These are phyloP conservation scores for Rhizopus arrhizus DNA, from an alignment of 371 early-diverging fungal species.

Conservation along the genomic window DNA sequence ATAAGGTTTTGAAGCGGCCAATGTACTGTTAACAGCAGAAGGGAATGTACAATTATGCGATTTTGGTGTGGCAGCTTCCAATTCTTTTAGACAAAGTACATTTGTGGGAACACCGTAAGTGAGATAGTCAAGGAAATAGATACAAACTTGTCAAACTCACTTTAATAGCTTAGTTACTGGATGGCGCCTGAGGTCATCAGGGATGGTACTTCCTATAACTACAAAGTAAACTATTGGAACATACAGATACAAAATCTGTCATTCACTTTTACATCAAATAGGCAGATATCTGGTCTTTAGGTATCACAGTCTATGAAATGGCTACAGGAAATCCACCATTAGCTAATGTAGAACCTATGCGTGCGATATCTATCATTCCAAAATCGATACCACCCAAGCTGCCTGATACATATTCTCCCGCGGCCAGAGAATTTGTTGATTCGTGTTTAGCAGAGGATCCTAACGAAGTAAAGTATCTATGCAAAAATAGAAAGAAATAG, in stretches of 20 bases:
- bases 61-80: conserved; percentile 83
- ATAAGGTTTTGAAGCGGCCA: conserved; percentile 67
- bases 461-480: conserved; percentile 57
- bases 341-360: conserved; percentile 89
- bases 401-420: conserved; percentile 72
- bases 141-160: background rate
- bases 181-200: conserved; percentile 91
- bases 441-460: conserved; percentile 88
- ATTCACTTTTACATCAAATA: conserved; percentile 11
- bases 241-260: background rate
- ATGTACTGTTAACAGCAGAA: conserved; percentile 87
- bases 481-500: background rate
- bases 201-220: conserved; percentile 79
- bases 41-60: conserved; percentile 96
- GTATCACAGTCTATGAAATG: conserved; percentile 96
- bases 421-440: conserved; percentile 88
- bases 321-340: conserved; percentile 94
- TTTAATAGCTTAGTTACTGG: conserved; percentile 65
- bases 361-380: conserved; percentile 89
- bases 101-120: conserved; percentile 88
- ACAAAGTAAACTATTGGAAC: conserved; percentile 49
- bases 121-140: conserved; percentile 1
- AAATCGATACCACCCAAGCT: conserved; percentile 70
- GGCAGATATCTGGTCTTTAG: conserved; percentile 93
- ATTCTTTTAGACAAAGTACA: conserved; percentile 75